phyloP scores from a whole-genome alignment of 768 basidiomycete genomes.

The Amanita subjunquillea region DNA sequence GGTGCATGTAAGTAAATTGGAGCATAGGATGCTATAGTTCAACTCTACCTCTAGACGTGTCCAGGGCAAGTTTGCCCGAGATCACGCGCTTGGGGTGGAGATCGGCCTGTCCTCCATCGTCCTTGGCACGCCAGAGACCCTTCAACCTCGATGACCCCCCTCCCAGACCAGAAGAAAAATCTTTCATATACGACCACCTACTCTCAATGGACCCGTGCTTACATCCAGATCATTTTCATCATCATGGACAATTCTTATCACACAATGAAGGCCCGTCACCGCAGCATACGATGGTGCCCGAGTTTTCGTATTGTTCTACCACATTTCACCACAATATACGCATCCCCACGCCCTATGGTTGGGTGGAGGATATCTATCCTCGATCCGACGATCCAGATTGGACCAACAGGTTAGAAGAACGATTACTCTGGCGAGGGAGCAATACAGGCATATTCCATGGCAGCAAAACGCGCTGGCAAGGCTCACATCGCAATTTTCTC shows the following conservation, averaged over 20 bases:
- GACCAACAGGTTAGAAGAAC: constrained; percentile 51
- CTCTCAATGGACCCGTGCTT: constrained; percentile 40
- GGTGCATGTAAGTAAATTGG: constrained; percentile 14
- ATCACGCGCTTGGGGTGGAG: constrained; percentile 24
- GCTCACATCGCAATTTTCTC: constrained; percentile 39
- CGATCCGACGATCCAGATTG: constrained; percentile 48
- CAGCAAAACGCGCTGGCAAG: constrained; percentile 30
- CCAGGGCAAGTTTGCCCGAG: constrained; percentile 21
- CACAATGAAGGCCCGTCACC: constrained; percentile 38
- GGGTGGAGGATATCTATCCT: constrained; percentile 29
- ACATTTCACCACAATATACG: constrained; percentile 46
- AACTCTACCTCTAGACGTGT: constrained; percentile 13
- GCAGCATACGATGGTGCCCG: constrained; percentile 30
- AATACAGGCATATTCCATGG: constrained; percentile 54
- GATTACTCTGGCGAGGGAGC: constrained; percentile 64
- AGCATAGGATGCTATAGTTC: background rate
- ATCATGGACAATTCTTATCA: constrained; percentile 44
- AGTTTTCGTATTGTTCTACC: constrained; percentile 43
- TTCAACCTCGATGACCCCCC: constrained; percentile 26
- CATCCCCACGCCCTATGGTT: constrained; percentile 35
- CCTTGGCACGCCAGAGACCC: constrained; percentile 23
- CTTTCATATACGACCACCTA: constrained; percentile 40
- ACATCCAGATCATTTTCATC: constrained; percentile 31
- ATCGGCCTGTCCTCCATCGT: constrained; percentile 28
- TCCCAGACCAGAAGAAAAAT: constrained; percentile 20